These are phyloP conservation scores for Gnomoniopsis sp. DNA, from an alignment of 2,329 filamentous ascomycete genomes.

Conservation along the genomic window DNA sequence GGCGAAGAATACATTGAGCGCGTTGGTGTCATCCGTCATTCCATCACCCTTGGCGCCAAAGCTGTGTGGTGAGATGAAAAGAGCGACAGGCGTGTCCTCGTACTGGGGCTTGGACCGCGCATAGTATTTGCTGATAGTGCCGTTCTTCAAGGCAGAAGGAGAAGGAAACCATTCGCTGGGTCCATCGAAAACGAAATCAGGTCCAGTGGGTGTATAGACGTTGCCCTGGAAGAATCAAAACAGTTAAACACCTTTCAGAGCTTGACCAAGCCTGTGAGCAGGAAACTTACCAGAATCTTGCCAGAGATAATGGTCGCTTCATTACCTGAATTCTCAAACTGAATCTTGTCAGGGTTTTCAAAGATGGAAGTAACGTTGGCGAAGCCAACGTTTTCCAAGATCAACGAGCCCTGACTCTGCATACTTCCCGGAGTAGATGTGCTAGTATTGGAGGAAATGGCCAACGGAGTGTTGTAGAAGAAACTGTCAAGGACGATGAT, in stretches of 20 bases:
- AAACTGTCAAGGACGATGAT: constrained; percentile 72
- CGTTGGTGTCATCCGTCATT: constrained; percentile 55
- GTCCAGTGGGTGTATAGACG: constrained; percentile 51
- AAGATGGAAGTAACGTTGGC: constrained; percentile 31
- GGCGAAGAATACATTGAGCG: constrained; percentile 28
- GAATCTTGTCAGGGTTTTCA: constrained; percentile 36
- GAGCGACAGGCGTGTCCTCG: constrained; percentile 44
- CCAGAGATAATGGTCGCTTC: constrained; percentile 5
- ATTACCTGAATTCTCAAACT: not conserved
- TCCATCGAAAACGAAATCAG: constrained; percentile 45
- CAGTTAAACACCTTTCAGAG: not conserved
- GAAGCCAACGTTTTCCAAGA: constrained; percentile 47
- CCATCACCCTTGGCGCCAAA: constrained; percentile 69
- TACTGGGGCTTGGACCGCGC: constrained; percentile 62
- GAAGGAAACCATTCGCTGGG: constrained; percentile 42
- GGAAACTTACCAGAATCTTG: not conserved
- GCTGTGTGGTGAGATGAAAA: constrained; percentile 60
- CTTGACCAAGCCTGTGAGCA: not conserved
- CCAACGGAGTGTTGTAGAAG: constrained; percentile 62
- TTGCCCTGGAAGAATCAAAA: constrained; percentile 50
- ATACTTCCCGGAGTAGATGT: constrained; percentile 26
- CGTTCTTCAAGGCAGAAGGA: constrained; percentile 53
- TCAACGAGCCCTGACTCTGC: constrained; percentile 39
- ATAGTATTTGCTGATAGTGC: constrained; percentile 39
- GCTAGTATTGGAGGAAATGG: constrained; percentile 59